These are phyloP conservation scores for Microcera coccophila DNA, from an alignment of 2,329 filamentous ascomycete species.

Conservation along the genomic window DNA sequence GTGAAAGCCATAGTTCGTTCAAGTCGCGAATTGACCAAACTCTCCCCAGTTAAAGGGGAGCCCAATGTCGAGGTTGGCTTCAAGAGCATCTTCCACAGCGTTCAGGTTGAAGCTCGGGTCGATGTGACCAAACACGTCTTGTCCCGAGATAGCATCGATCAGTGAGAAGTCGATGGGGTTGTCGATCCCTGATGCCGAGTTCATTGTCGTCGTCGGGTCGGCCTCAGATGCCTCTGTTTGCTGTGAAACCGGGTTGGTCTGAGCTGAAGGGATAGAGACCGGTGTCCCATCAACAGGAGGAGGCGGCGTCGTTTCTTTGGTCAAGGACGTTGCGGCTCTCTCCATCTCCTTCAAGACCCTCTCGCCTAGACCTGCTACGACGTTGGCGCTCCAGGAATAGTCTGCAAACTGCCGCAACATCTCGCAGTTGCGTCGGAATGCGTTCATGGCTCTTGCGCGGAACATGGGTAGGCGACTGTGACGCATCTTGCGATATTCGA, in stretches of 20 bases:
- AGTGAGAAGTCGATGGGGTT: conserved; percentile 40
- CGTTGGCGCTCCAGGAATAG: conserved; percentile 55
- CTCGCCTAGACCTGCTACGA: conserved; percentile 53
- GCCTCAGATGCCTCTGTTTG: conserved; percentile 16
- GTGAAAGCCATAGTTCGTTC: too few relatives aligned
- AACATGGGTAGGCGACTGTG: conserved; percentile 58
- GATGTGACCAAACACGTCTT: conserved; percentile 54
- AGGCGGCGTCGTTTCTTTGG: conserved; percentile 32
- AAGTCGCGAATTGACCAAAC: conserved; percentile 38
- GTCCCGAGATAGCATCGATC: conserved; percentile 42
- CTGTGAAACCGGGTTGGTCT: conserved; percentile 4
- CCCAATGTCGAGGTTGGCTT: conserved; percentile 53
- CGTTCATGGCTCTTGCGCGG: conserved; percentile 49
- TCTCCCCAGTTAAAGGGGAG: conserved; percentile 50
- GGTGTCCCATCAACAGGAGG: conserved; percentile 22
- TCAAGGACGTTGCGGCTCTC: conserved; percentile 47
- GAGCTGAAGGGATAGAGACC: conserved; percentile 13
- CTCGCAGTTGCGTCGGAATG: conserved; percentile 53
- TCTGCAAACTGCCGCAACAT: conserved; percentile 51
- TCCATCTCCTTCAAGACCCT: conserved; percentile 55
- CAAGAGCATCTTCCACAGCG: conserved; percentile 51
- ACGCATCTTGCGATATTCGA: conserved; percentile 62
- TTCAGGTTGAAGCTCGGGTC: conserved; percentile 52
- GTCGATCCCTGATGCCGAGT: conserved; percentile 29
- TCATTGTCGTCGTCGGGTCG: conserved; percentile 25